Percentiles rank a stretch among this genome's conserved stretches.
Evolutionary conservation across 139 green algal species (phyloP).

Genomic region (Chlamydomonas incerta): DNA sequence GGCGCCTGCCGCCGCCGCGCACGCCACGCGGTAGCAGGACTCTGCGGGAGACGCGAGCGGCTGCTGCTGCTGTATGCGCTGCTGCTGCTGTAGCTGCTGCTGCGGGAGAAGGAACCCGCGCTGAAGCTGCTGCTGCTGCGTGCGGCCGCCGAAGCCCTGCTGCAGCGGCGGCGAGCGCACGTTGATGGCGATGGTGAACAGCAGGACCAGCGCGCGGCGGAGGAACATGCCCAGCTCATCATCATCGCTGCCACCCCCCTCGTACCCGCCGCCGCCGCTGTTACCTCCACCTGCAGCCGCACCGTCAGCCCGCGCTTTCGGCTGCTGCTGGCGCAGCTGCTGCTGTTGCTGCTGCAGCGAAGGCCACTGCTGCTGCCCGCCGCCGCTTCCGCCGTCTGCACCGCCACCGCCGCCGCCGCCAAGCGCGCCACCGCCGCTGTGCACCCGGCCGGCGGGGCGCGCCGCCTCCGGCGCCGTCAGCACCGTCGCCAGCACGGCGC

Average conservation of each 20-base stretch:
- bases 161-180: neutral
- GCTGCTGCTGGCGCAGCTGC: neutral
- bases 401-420: neutral
- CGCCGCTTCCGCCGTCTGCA: neutral
- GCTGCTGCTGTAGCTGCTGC: neutral
- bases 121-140: neutral
- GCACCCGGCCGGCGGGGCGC: neutral
- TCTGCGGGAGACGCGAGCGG: no score
- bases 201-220: neutral
- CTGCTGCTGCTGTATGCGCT: neutral
- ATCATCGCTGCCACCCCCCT: no score
- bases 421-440: neutral
- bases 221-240: conserved; percentile 1
- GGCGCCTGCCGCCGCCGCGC: no score
- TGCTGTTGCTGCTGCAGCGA: no score
- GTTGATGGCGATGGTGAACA: conserved; percentile 11
- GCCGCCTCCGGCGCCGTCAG: neutral
- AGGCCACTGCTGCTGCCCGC: neutral
- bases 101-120: neutral
- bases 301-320: no score
- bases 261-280: no score
- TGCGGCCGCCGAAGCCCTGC: neutral
- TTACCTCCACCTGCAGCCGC: no score
- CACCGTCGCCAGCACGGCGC: neutral
- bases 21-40: no score